A percentile compares a stretch with the other conserved stretches of the same genome.
phyloP scores from a whole-genome alignment of 257 asterid species.

The Thymus mandschuricus region DNA sequence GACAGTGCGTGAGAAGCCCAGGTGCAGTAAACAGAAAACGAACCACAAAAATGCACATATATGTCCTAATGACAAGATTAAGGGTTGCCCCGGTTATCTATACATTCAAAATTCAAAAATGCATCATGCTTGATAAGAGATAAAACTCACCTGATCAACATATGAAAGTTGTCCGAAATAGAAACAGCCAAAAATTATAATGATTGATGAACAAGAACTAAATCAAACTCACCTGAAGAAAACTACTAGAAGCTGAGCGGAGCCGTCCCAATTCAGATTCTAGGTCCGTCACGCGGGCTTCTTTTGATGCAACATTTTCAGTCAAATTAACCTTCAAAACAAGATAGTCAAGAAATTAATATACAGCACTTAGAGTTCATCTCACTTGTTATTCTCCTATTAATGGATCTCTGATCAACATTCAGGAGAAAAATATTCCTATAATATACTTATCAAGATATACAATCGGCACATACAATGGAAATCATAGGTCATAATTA shows the following conservation, averaged over 20 bases:
- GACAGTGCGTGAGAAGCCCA: not conserved
- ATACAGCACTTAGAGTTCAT: not conserved
- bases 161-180: not conserved
- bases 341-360: slow-evolving; percentile 6
- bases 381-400: not conserved
- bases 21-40: slow-evolving; percentile 6
- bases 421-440: not conserved
- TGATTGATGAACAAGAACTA: not conserved
- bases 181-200: slow-evolving; percentile 1
- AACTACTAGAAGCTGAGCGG: slow-evolving; percentile 61
- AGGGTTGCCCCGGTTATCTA: not conserved
- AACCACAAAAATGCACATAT: not conserved
- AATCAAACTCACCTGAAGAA: slow-evolving; percentile 61
- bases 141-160: too few species aligned
- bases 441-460: slow-evolving; percentile 1
- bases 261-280: slow-evolving; percentile 72
- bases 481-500: slow-evolving; percentile 9
- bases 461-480: not conserved
- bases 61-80: not conserved
- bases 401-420: not conserved
- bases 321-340: slow-evolving; percentile 66
- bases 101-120: not conserved
- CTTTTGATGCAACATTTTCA: slow-evolving; percentile 67
- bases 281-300: slow-evolving; percentile 64
- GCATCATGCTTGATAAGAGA: not conserved